Evolutionary conservation across 768 basidiomycete genomes (phyloP), one percentile per base, ranked within the genome.

Genomic region (Tylopilus subfusipes): DNA sequence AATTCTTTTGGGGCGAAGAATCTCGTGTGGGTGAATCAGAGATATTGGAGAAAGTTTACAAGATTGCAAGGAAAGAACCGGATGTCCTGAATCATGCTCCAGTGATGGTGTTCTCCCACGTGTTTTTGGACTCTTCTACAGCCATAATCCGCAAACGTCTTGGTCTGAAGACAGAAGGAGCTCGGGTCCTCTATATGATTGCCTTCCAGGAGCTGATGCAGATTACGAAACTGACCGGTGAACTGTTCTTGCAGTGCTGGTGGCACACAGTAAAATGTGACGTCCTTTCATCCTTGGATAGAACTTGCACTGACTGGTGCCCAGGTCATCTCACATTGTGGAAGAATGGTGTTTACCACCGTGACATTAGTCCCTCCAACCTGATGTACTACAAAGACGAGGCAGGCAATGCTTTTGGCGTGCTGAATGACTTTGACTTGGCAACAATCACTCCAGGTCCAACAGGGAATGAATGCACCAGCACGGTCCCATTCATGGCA

Each of bases 261-360:
- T 36, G 34, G 34, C 16, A 36, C 5, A 36, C 34, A 0, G 48
- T 47, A 12, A 57, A 53, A 39, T 57, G 52, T 59, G 29, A 49
- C n/a, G 5, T 45, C 3, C 1, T 9, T 5, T 1, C 24, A 4
- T 19, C 1, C 19, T 39, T 2, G 10, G 18, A 12, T 22, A 3
- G 2, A 42, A 40, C 22, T 30, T 14, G 27, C n/a, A 4, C 47
- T 56, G 27, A 49, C 27, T 19, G 29, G 10, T 10, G 5, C 16
- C 4, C 0, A 56, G 51, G 51, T 38, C 58, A 56, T 16, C 33
- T 52, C 5, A 42, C 39, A 2, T 30, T 57, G 2, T 59, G 55
- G 55, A 56, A 38, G 48, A 39, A 49, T 11, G 18, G 43, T 2
- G 36, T 52, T 29, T 11, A 36, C 11, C 50, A 58, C 14, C 38